Percentiles rank a stretch among this genome's conserved stretches.
Evolutionary conservation across 495 filamentous ascomycete genomes (phyloP).

Genomic region (Parachaetomium inaequale): DNA sequence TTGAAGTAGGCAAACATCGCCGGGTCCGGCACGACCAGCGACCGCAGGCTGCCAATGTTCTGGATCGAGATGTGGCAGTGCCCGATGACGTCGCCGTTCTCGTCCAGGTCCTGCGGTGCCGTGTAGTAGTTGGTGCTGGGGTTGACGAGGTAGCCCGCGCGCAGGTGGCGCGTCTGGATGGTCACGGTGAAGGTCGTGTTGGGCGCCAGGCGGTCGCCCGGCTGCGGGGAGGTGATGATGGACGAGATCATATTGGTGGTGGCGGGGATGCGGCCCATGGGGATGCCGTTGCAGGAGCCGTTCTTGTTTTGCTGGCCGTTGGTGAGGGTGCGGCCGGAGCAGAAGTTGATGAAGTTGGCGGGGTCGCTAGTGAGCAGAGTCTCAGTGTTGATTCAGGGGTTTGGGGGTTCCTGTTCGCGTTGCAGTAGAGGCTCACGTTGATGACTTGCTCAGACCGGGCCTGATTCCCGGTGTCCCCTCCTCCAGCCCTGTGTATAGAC

Average conservation of each 20-base stretch:
- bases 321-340: slow-evolving; percentile 48
- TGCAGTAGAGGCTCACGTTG: slow-evolving; percentile 1
- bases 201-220: slow-evolving; percentile 38
- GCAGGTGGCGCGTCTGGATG: slow-evolving; percentile 53
- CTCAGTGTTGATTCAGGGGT: slow-evolving; percentile 29
- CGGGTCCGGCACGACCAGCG: slow-evolving; percentile 38
- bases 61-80: slow-evolving; percentile 61
- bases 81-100: slow-evolving; percentile 46
- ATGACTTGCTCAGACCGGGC: slow-evolving; percentile 1
- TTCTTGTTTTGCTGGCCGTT: slow-evolving; percentile 47
- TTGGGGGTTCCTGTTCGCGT: no score
- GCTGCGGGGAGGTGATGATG: slow-evolving; percentile 48
- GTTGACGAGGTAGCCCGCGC: slow-evolving; percentile 56
- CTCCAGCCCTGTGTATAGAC: slow-evolving; percentile 8
- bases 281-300: slow-evolving; percentile 55
- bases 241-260: slow-evolving; percentile 55
- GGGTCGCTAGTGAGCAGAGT: slow-evolving; percentile 16
- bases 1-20: slow-evolving; percentile 24
- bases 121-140: slow-evolving; percentile 52
- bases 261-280: slow-evolving; percentile 60
- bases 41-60: slow-evolving; percentile 41
- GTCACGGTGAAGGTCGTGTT: slow-evolving; percentile 49
- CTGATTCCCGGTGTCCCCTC: slow-evolving; percentile 9
- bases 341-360: slow-evolving; percentile 53
- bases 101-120: slow-evolving; percentile 51